Evolutionary conservation across 192 early-diverging fungal species (phyloP).

Genomic region (Glomus cerebriforme): DNA sequence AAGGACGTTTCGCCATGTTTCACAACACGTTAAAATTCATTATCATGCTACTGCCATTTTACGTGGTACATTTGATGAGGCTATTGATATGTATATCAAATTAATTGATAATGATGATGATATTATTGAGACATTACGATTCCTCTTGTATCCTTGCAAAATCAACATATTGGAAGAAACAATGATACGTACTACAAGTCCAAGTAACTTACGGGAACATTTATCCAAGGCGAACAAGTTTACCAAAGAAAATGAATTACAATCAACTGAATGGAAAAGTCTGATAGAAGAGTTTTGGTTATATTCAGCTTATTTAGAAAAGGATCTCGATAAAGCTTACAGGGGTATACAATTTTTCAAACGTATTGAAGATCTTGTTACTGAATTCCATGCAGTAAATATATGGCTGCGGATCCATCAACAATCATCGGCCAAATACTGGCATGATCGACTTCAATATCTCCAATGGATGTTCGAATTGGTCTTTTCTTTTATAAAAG

Average conservation of each 20-base stretch:
- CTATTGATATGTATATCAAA: background rate
- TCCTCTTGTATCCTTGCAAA: background rate
- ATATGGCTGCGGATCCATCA: background rate
- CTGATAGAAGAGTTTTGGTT: background rate
- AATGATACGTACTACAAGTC: background rate
- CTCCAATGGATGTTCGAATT: constrained; percentile 17
- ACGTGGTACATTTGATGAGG: background rate
- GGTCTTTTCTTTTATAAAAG: constrained; percentile 10
- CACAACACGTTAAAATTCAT: background rate
- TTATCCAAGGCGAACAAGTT: background rate
- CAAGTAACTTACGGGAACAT: background rate
- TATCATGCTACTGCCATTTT: background rate
- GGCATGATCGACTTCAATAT: background rate
- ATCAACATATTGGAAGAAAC: background rate
- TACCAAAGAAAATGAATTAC: background rate
- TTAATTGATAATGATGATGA: background rate
- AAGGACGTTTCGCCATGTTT: background rate
- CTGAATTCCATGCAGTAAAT: constrained; percentile 14
- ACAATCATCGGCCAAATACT: background rate
- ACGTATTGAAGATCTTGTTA: background rate
- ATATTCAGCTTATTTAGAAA: constrained; percentile 22
- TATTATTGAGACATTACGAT: background rate
- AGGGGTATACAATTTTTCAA: constrained; percentile 10
- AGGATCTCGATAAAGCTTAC: background rate
- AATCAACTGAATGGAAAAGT: background rate